Conservation (phyloP, 495 filamentous ascomycete species). For the Talaromyces liani region DNA sequence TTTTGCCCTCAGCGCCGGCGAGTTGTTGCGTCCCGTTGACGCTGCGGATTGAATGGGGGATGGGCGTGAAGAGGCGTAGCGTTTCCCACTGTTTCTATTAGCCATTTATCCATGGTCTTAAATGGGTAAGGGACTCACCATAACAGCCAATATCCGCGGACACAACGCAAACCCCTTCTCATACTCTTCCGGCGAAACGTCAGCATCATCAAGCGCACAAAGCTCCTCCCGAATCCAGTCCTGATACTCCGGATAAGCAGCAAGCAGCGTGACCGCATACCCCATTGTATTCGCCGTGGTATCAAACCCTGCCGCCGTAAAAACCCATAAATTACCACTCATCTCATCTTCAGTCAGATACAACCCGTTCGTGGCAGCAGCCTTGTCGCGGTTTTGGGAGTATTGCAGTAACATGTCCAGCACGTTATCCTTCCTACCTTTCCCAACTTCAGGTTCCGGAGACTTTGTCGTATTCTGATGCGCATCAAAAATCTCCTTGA, state of each 20-base stretch:
- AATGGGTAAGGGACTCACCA: conserved; percentile 20
- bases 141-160: conserved; percentile 35
- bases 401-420: conserved; percentile 30
- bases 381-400: conserved; percentile 16
- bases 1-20: conserved; percentile 9
- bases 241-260: conserved; percentile 40
- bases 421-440: conserved; percentile 19
- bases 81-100: conserved; percentile 35
- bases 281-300: conserved; percentile 45
- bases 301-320: conserved; percentile 49
- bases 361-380: background rate
- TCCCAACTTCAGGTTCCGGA: too few relatives aligned
- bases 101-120: background rate
- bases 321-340: conserved; percentile 45
- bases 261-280: conserved; percentile 40
- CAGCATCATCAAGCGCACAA: conserved; percentile 4
- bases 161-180: conserved; percentile 32
- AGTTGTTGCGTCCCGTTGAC: conserved; percentile 22
- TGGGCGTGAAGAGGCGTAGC: conserved; percentile 41
- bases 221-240: conserved; percentile 41
- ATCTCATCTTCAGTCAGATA: conserved; percentile 33
- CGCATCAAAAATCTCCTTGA: too few relatives aligned
- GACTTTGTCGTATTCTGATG: too few relatives aligned
- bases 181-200: conserved; percentile 11
- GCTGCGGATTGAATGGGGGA: conserved; percentile 32